These are phyloP conservation scores for Schoenoplectus tabernaemontani DNA, from an alignment of 202 grass and related monocot species.

Conservation along the genomic window DNA sequence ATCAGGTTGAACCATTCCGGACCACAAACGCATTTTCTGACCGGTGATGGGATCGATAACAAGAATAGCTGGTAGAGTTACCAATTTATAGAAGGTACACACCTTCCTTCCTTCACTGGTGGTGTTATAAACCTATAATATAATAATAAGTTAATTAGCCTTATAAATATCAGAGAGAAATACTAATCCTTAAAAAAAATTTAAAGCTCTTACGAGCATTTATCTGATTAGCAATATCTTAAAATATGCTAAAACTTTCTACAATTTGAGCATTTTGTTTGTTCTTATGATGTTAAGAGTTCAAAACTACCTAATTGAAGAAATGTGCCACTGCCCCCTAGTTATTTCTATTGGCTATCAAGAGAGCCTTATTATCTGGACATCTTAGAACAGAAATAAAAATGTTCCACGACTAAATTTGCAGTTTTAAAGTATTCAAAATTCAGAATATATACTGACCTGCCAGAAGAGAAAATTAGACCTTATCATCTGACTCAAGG, in stretches of 20 bases:
- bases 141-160: background rate
- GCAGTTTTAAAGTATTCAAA: background rate
- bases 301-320: background rate
- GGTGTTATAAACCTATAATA: slow-evolving; percentile 82
- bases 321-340: background rate
- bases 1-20: slow-evolving; percentile 84
- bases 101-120: slow-evolving; percentile 84
- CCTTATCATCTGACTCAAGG: slow-evolving; percentile 68
- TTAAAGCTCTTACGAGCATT: background rate
- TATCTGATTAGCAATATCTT: background rate
- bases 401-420: background rate
- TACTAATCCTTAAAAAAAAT: background rate
- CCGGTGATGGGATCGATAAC: slow-evolving; percentile 88
- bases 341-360: background rate
- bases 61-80: slow-evolving; percentile 66
- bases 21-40: slow-evolving; percentile 81
- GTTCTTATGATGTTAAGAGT: background rate
- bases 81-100: slow-evolving; percentile 84
- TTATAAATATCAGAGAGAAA: background rate
- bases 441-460: slow-evolving; percentile 36
- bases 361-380: background rate
- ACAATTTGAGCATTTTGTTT: background rate
- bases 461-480: slow-evolving; percentile 99
- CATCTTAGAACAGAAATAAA: background rate
- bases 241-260: background rate